A percentile compares a stretch with the other conserved stretches of the same genome.
These are phyloP conservation scores for Mycena epipterygia DNA, from an alignment of 768 basidiomycete species.

Conservation along the genomic window DNA sequence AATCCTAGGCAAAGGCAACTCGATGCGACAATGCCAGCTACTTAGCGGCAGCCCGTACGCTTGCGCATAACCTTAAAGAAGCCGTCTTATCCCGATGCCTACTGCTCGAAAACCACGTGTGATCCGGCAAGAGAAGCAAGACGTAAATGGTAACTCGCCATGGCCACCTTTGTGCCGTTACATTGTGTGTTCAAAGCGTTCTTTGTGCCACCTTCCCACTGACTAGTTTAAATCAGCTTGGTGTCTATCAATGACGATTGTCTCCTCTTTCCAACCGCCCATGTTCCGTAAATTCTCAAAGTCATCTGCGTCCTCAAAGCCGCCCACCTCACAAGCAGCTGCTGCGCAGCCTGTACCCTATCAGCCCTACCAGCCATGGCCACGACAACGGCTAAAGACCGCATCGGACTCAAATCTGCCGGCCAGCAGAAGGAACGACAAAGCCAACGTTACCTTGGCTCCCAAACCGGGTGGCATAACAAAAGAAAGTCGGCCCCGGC, in stretches of 20 bases:
- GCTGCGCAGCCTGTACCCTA: background rate
- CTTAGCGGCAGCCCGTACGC: too few relatives aligned
- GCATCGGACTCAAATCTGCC: constrained; percentile 15
- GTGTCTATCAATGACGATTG: background rate
- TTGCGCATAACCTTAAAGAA: too few relatives aligned
- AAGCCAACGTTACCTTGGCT: background rate
- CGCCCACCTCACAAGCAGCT: background rate
- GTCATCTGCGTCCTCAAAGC: background rate
- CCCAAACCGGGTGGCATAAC: background rate
- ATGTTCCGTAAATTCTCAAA: constrained; percentile 28
- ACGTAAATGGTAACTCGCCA: constrained; percentile 19
- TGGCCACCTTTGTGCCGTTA: constrained; percentile 17
- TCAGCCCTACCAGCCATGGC: background rate
- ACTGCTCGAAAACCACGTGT: background rate
- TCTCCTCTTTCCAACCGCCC: background rate
- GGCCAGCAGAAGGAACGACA: background rate
- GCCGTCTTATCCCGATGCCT: too few relatives aligned
- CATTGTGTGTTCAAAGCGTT: constrained; percentile 29
- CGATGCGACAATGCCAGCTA: too few relatives aligned
- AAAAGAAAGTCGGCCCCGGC: constrained; percentile 13
- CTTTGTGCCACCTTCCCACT: constrained; percentile 27
- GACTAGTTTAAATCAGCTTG: constrained; percentile 21
- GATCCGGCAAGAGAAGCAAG: constrained; percentile 1
- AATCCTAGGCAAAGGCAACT: too few relatives aligned
- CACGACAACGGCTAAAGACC: too few relatives aligned